Evolutionary conservation across 805 yeast species (phyloP), one percentile per base, ranked within the genome.

Genomic region (Starmerella roubikii): DNA sequence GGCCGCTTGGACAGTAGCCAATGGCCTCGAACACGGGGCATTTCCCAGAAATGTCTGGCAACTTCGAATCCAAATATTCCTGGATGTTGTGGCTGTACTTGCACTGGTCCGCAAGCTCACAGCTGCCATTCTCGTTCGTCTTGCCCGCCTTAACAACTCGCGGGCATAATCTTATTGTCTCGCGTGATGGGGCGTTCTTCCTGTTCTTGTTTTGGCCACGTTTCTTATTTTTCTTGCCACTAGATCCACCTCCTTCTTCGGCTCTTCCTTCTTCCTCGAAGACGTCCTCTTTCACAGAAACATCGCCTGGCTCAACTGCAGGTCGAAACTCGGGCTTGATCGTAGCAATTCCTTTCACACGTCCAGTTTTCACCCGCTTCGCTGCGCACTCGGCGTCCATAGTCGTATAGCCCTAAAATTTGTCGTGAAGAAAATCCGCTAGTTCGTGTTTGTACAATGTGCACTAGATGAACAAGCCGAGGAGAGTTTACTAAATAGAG

Each of bases 1-100:
- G 61, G 0, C 98, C 98, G 45, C 79, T 71, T 3, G 94, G 94
- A 65, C 99, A 91, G 53, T 73, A 76, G 0, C 99, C 99, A 26
- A 83, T 64, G 1, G 80, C 78, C 25, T 64, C 64, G 54, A 63
- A 85, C 3, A 83, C 94, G 0, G 98, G 97, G 60, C 99, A 91
- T 1, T 53, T 53, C 0, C 93, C 93, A 9, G 67, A 71, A 18
- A 83, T 61, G 55, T 91, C 97, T 0, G 60, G 66, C 1, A 74
- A 78, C 57, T 91, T 88, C 19, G 70, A 56, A 0, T 54, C 60
- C 23, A 91, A 56, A 52, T 84, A 91, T 34, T 58, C 65, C 3
- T 65, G 68, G 19, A 85, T 55, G 59, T 85, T 79, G 61, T 91
- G 99, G 34, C 75, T 71, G 54, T 67, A 79, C 42, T 78, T 69